Base-by-base conservation (phyloP, 1,139 yeast genomes). In the Pichia sp. region DNA sequence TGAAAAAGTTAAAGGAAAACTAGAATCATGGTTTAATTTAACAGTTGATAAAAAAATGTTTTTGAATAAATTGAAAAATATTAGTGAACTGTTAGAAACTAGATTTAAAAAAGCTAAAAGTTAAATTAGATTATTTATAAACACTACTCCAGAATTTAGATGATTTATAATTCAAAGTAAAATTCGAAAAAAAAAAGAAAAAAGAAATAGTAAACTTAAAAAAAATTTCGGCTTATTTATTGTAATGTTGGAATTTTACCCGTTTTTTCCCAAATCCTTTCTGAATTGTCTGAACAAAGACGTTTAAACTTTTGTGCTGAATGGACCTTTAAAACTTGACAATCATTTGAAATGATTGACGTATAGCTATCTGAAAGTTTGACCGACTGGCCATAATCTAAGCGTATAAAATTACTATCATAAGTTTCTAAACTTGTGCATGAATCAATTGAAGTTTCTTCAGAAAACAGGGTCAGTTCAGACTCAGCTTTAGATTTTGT, bases 11-110 rank as follows among this genome's bases (percentile, higher is more conserved):
- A 36, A 49, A 26, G 33, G 29, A 7, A 56, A 51, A 30, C 43
- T 58, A 35, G 60, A 57, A 31, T 45, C 46, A 12, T 58, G 62
- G 61, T 41, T 57, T 28, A 51, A 43, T 27, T 44, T 53, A 23
- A 52, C 57, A 7, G 52, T 51, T 36, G 46, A 42, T 22, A 43
- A 52, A 20, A 48, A 49, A 25, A 51, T 48, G 23, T 42, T 56
- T n/a, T 31, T 51, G 25, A 46, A 39, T 24, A 52, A 51, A 32
- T 31, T 58, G 5, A 37, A 31, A 12, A 48, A 47, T 33, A 40
- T 58, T 7, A 36, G 47, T 9, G 52, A 48, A n/a, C 35, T 48
- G 29, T 30, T 57, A 35, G 49, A 47, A 30, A 49, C 50, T 4
- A 42, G 48, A 26, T 31, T 38, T 4, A 46, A 43, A 27, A 51